phyloP scores from a whole-genome alignment of 2,329 filamentous ascomycete species.

The Colletotrichum abscissum region DNA sequence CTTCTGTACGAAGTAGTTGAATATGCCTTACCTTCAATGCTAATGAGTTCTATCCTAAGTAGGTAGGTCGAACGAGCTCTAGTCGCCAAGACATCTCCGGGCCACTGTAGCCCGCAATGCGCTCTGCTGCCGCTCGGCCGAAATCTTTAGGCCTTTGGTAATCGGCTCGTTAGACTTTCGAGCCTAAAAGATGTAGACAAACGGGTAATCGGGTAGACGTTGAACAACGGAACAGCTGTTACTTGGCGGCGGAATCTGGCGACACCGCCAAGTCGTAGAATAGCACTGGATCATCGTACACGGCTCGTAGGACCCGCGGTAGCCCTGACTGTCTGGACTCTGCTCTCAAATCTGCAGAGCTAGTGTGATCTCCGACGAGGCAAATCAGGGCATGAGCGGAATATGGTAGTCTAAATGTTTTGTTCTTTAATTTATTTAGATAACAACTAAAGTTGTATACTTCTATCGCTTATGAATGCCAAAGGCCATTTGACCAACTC shows the following conservation, averaged over 20 bases:
- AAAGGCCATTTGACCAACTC: slow-evolving; percentile 32
- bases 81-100: neutral
- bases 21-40: neutral
- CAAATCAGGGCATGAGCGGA: neutral
- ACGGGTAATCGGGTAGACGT: neutral
- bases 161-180: neutral
- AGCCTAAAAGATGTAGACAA: neutral
- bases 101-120: too few species aligned
- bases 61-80: neutral
- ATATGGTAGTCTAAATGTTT: neutral
- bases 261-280: too few species aligned
- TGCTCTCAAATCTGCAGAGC: neutral
- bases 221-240: neutral
- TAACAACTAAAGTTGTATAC: slow-evolving; percentile 15
- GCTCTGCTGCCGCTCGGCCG: neutral
- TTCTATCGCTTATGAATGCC: slow-evolving; percentile 24
- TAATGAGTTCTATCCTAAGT: neutral
- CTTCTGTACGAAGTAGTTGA: neutral
- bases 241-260: neutral
- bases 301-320: neutral
- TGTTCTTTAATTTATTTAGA: neutral
- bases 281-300: too few species aligned
- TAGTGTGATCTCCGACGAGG: neutral
- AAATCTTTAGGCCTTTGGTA: neutral
- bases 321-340: neutral